Evolutionary conservation across 208 protist genomes (phyloP).

Genomic region (Angomonas deanei): DNA sequence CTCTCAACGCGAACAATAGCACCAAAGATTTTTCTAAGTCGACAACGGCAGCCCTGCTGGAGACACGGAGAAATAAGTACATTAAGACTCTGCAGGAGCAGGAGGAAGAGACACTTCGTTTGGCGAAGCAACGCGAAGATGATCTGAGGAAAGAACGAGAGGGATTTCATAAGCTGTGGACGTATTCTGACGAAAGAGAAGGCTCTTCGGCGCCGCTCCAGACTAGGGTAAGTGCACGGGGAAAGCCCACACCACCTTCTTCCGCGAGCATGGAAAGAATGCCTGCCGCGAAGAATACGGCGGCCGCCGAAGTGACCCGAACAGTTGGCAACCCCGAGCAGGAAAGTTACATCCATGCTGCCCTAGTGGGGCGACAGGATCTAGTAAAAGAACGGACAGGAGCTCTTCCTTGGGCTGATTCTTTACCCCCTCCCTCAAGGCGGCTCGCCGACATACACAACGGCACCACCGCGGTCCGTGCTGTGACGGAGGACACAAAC

Average conservation of each 20-base stretch:
- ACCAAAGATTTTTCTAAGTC: too few species aligned
- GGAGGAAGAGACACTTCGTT: not conserved
- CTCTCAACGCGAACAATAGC: too few species aligned
- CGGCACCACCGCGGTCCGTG: conserved; percentile 1
- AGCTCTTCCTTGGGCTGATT: not conserved
- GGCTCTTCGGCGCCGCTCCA: too few species aligned
- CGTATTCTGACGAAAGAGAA: conserved; percentile 22
- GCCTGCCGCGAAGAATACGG: too few species aligned
- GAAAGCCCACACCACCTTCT: too few species aligned
- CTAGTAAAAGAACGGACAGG: conserved; percentile 11
- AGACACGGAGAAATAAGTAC: not conserved
- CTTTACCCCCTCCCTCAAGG: not conserved
- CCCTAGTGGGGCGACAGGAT: conserved; percentile 15
- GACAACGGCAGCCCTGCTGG: not conserved
- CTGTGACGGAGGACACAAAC: not conserved
- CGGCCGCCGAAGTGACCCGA: not conserved
- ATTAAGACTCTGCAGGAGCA: not conserved
- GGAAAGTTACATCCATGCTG: conserved; percentile 37
- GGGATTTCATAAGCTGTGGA: conserved; percentile 34
- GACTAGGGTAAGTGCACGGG: not conserved
- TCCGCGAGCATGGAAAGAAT: too few species aligned
- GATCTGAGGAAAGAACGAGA: conserved; percentile 11
- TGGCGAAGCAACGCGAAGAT: not conserved
- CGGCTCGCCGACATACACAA: conserved; percentile 8
- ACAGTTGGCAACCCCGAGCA: conserved; percentile 6